Conservation (phyloP, 2,329 filamentous ascomycete species). For the Madurella mycetomatis region DNA sequence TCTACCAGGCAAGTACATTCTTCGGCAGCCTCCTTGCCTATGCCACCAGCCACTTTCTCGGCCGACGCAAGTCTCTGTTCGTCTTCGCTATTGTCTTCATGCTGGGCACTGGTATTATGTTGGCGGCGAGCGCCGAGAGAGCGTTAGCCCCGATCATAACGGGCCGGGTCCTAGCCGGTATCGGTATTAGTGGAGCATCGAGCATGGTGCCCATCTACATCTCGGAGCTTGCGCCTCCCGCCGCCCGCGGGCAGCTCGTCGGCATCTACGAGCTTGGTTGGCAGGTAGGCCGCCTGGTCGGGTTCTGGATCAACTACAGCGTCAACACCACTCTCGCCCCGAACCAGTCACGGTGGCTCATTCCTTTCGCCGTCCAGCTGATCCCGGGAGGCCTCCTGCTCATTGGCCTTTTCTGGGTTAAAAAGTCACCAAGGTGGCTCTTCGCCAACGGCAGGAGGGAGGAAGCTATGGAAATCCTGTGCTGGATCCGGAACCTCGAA, state of each 20-base stretch:
- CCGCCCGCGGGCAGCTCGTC: slow-evolving; percentile 60
- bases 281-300: slow-evolving; percentile 59
- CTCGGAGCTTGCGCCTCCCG: slow-evolving; percentile 56
- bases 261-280: slow-evolving; percentile 64
- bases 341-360: slow-evolving; percentile 54
- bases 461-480: slow-evolving; percentile 53
- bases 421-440: slow-evolving; percentile 66
- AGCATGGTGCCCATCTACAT: slow-evolving; percentile 62
- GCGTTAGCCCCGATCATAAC: slow-evolving; percentile 62
- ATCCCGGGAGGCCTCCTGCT: slow-evolving; percentile 62
- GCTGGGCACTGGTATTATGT: slow-evolving; percentile 67
- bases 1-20: slow-evolving; percentile 80
- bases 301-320: slow-evolving; percentile 64
- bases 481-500: slow-evolving; percentile 60
- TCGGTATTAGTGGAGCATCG: slow-evolving; percentile 59
- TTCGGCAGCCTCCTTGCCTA: slow-evolving; percentile 73
- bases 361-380: slow-evolving; percentile 63
- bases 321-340: slow-evolving; percentile 48
- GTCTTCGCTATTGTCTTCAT: slow-evolving; percentile 61
- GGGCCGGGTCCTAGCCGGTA: slow-evolving; percentile 58
- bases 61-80: slow-evolving; percentile 60
- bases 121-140: slow-evolving; percentile 57
- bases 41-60: slow-evolving; percentile 60
- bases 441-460: slow-evolving; percentile 58
- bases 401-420: slow-evolving; percentile 54